A percentile compares a stretch with the other conserved stretches of the same genome.
These are phyloP conservation scores for Cinchona pubescens DNA, from an alignment of 257 asterid genomes.

Conservation along the genomic window DNA sequence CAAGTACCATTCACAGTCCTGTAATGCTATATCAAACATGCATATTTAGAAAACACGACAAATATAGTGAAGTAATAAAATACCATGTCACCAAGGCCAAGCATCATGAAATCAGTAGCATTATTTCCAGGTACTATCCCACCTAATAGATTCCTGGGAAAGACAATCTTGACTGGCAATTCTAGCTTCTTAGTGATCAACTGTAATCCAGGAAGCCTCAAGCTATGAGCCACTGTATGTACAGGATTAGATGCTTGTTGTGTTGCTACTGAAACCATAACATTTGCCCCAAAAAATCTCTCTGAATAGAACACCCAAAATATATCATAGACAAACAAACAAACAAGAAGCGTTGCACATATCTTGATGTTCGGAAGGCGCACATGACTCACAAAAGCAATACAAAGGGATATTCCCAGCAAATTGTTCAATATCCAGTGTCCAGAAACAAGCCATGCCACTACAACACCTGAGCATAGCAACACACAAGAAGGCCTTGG, in stretches of 20 bases:
- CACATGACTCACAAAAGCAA: constrained; percentile 96
- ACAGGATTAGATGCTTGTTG: constrained; percentile 92
- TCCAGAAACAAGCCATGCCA: constrained; percentile 83
- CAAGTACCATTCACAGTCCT: too few species aligned
- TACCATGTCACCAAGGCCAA: constrained; percentile 97
- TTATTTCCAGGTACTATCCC: constrained; percentile 63
- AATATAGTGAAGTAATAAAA: constrained; percentile 9
- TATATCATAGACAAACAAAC: constrained; percentile 84
- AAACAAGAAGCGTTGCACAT: constrained; percentile 78
- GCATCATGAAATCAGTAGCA: constrained; percentile 81
- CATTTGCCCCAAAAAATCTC: constrained; percentile 91
- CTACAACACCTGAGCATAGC: constrained; percentile 51
- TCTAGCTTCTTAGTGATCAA: constrained; percentile 79
- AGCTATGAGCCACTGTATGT: constrained; percentile 81
- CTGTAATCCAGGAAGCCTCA: constrained; percentile 91
- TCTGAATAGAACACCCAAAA: constrained; percentile 97
- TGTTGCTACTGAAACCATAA: constrained; percentile 96
- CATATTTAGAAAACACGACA: background rate
- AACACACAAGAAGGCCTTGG: constrained; percentile 54
- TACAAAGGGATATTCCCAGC: constrained; percentile 90
- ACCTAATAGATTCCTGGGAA: constrained; percentile 83
- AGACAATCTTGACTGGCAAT: constrained; percentile 93
- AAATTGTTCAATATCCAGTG: constrained; percentile 89
- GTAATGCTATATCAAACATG: background rate
- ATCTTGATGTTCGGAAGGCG: constrained; percentile 95